These are phyloP conservation scores for Fagopyrum homotropicum DNA, from an alignment of 148 eudicot genomes.

Conservation along the genomic window DNA sequence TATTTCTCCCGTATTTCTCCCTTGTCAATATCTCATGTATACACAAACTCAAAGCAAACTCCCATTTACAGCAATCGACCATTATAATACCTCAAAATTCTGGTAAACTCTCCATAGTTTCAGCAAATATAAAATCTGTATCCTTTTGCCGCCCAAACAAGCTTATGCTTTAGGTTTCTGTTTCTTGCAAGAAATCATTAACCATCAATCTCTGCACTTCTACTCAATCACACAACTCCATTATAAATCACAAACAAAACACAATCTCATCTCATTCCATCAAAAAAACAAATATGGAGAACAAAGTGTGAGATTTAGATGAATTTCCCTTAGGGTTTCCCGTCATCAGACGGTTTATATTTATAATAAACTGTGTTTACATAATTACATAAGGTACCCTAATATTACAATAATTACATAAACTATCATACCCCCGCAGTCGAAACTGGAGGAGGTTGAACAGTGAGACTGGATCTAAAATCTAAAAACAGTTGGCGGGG, in stretches of 20 bases:
- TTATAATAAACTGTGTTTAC: too few relatives aligned
- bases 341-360: too few relatives aligned
- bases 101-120: neutral
- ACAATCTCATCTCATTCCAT: neutral
- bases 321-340: too few relatives aligned
- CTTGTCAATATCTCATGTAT: neutral
- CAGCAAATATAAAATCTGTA: neutral
- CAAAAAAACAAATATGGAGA: neutral
- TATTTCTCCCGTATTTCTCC: neutral
- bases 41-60: neutral
- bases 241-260: neutral
- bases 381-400: too few relatives aligned
- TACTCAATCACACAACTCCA: constrained; percentile 30
- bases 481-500: too few relatives aligned
- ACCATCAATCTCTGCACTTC: constrained; percentile 17
- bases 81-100: neutral
- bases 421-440: too few relatives aligned
- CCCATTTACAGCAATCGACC: neutral
- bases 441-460: too few relatives aligned
- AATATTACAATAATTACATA: too few relatives aligned
- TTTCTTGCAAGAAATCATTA: constrained; percentile 61
- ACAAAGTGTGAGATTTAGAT: too few relatives aligned
- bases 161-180: constrained; percentile 14
- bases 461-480: too few relatives aligned
- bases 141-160: neutral